Conservation (phyloP, 2,329 filamentous ascomycete genomes). For the Talaromyces verruculosus region DNA sequence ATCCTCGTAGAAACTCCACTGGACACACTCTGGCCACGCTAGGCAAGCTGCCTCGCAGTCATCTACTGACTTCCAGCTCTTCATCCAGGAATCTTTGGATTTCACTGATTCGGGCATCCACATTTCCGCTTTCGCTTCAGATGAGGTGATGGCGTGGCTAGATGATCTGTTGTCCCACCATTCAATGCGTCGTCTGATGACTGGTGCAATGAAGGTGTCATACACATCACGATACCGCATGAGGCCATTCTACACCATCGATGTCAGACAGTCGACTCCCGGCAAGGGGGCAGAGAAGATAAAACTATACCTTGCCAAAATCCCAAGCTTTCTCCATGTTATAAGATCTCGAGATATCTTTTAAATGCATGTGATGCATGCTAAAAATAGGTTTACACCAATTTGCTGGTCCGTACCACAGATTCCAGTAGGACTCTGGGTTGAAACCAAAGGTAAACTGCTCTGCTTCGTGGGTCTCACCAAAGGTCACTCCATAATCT, state of each 20-base stretch:
- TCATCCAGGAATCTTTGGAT: conserved; percentile 24
- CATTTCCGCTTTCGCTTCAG: conserved; percentile 18
- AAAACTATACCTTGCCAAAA: conserved; percentile 23
- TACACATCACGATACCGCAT: conserved; percentile 30
- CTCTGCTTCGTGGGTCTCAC: conserved; percentile 52
- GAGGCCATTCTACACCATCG: not conserved
- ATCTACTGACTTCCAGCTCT: conserved; percentile 29
- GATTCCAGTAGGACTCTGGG: conserved; percentile 32
- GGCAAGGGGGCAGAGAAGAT: not conserved
- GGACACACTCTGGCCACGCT: conserved; percentile 30
- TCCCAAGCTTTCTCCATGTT: conserved; percentile 30
- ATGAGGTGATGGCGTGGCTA: conserved; percentile 28
- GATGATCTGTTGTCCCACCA: conserved; percentile 32
- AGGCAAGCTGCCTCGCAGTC: conserved; percentile 29
- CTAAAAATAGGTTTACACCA: conserved; percentile 56
- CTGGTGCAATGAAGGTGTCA: conserved; percentile 26
- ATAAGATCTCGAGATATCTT: conserved; percentile 29
- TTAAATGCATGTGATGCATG: conserved; percentile 30
- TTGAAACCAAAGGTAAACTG: conserved; percentile 49
- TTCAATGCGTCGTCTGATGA: conserved; percentile 24
- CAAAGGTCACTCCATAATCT: conserved; percentile 51
- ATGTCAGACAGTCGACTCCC: not conserved
- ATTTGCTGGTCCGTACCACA: conserved; percentile 37
- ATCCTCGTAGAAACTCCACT: conserved; percentile 33
- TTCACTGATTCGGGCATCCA: conserved; percentile 22